A percentile compares a stretch with the other conserved stretches of the same genome.
phyloP scores from a whole-genome alignment of 345 rosid genomes.

The Hirschfeldia incana region DNA sequence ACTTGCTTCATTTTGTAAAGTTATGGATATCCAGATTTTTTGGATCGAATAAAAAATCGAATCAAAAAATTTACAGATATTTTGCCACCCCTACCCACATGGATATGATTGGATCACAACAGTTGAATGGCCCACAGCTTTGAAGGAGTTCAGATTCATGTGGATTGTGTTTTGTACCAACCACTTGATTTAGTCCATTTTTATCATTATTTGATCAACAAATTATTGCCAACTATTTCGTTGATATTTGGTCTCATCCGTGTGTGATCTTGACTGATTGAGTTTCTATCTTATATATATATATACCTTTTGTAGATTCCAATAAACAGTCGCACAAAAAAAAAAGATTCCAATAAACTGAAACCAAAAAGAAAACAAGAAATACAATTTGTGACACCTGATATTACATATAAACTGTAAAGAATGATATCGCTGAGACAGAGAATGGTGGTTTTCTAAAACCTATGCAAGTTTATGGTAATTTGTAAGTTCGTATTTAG shows the following conservation, averaged over 20 bases:
- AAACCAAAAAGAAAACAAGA: too few relatives aligned
- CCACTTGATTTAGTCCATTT: slow-evolving; percentile 22
- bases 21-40: too few relatives aligned
- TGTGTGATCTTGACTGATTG: slow-evolving; percentile 31
- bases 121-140: slow-evolving; percentile 35
- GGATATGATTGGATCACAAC: slow-evolving; percentile 44
- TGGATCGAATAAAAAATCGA: too few relatives aligned
- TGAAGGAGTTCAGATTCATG: slow-evolving; percentile 38
- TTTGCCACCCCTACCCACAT: slow-evolving; percentile 14
- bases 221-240: slow-evolving; percentile 27
- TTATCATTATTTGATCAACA: slow-evolving; percentile 5
- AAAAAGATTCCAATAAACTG: too few relatives aligned
- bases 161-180: slow-evolving; percentile 43
- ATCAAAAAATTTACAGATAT: too few relatives aligned
- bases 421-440: not conserved
- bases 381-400: not conserved
- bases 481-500: not conserved
- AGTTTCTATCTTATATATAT: not conserved
- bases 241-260: slow-evolving; percentile 27
- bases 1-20: too few relatives aligned
- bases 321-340: too few relatives aligned
- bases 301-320: not conserved
- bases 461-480: not conserved
- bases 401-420: not conserved
- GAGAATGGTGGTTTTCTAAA: not conserved